phyloP scores from a whole-genome alignment of 345 rosid genomes.

The Limnanthes douglasii region DNA sequence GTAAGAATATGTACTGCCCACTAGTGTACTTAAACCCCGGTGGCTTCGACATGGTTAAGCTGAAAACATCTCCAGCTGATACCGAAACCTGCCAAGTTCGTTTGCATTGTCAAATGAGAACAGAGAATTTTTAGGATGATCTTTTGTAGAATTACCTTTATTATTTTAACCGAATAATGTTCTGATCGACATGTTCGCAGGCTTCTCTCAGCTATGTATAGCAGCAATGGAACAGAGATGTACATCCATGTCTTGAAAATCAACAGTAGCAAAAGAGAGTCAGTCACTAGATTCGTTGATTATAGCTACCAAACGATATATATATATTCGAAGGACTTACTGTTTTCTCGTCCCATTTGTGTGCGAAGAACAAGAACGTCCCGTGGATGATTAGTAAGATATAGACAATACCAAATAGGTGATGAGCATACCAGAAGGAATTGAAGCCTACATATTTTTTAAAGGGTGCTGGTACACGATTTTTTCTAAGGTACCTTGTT shows the following conservation, averaged over 20 bases:
- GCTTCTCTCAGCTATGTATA: conserved; percentile 62
- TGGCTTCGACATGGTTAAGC: conserved; percentile 78
- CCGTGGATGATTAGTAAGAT: conserved; percentile 69
- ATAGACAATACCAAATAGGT: conserved; percentile 68
- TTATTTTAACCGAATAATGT: conserved; percentile 49
- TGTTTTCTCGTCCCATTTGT: conserved; percentile 57
- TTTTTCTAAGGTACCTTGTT: conserved; percentile 47
- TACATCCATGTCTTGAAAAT: conserved; percentile 91
- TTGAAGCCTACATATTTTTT: conserved; percentile 81
- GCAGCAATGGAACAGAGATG: conserved; percentile 56
- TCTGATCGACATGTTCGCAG: conserved; percentile 67
- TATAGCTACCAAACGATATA: too few species aligned
- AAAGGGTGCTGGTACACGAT: conserved; percentile 61
- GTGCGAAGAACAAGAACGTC: conserved; percentile 45
- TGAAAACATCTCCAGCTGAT: conserved; percentile 80
- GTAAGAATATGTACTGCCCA: conserved; percentile 88
- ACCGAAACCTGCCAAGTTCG: conserved; percentile 45
- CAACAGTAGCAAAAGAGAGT: conserved; percentile 1
- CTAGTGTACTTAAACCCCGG: conserved; percentile 83
- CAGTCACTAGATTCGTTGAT: too few species aligned
- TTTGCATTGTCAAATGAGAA: conserved; percentile 1
- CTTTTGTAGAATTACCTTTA: conserved; percentile 34
- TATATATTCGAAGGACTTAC: too few species aligned
- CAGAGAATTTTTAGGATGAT: neutral
- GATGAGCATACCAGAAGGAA: conserved; percentile 98